Conservation (phyloP, 257 asterid species). For the Anisodus tanguticus region DNA sequence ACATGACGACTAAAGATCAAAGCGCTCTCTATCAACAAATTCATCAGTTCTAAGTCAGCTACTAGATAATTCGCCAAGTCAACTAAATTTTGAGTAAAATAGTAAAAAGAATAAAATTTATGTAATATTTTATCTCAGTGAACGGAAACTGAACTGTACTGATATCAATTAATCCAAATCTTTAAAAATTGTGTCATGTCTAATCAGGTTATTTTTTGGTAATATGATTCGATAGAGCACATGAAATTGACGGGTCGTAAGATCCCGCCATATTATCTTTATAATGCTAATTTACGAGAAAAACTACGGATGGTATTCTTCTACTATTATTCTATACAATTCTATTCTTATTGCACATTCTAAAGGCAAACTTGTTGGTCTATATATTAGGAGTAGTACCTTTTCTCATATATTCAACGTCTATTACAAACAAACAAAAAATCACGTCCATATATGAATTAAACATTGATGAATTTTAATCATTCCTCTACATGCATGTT, state of each 20-base stretch:
- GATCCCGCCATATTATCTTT: constrained; percentile 32
- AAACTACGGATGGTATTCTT: neutral
- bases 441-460: neutral
- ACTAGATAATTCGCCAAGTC: neutral
- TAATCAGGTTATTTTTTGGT: constrained; percentile 34
- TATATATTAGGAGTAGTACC: too few species aligned
- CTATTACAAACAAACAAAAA: too few species aligned
- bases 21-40: neutral
- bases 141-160: neutral
- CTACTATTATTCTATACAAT: neutral
- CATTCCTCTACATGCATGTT: neutral
- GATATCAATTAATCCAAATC: neutral
- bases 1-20: constrained; percentile 35
- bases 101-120: neutral
- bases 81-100: constrained; percentile 1
- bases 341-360: neutral
- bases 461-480: neutral
- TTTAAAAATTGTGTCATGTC: constrained; percentile 17
- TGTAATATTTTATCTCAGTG: neutral
- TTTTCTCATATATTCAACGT: too few species aligned
- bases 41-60: neutral
- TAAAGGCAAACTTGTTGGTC: constrained; percentile 18
- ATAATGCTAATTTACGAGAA: neutral
- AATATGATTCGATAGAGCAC: constrained; percentile 32
- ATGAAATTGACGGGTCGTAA: constrained; percentile 45